phyloP scores from a whole-genome alignment of 2,329 filamentous ascomycete species.

The Aureobasidium sp. region DNA sequence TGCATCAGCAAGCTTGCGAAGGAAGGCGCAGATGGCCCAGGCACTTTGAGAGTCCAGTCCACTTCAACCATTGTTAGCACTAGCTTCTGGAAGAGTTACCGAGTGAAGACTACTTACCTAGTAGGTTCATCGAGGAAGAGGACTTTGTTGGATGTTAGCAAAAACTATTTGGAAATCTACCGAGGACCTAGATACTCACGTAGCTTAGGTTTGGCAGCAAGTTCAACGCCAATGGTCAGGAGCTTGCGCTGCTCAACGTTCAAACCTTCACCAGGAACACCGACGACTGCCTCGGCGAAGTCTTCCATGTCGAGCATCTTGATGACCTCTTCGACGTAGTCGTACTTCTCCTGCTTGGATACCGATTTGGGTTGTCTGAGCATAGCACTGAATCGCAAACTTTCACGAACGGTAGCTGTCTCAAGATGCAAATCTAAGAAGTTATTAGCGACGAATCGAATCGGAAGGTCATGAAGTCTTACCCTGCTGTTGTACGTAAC shows the following conservation, averaged over 20 bases:
- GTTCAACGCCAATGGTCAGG: slow-evolving; percentile 56
- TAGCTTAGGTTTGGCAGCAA: slow-evolving; percentile 60
- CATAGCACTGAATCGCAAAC: slow-evolving; percentile 50
- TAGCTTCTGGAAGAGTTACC: too few species aligned
- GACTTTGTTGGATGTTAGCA: slow-evolving; percentile 27
- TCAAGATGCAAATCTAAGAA: slow-evolving; percentile 53
- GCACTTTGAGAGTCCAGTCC: slow-evolving; percentile 66
- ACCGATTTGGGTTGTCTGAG: slow-evolving; percentile 51
- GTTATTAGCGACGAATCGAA: not conserved
- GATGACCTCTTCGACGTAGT: slow-evolving; percentile 60
- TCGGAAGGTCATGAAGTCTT: not conserved
- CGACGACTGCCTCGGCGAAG: slow-evolving; percentile 60
- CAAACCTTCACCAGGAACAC: slow-evolving; percentile 52
- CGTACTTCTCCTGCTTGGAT: slow-evolving; percentile 51
- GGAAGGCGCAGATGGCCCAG: slow-evolving; percentile 70
- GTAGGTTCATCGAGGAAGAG: slow-evolving; percentile 77
- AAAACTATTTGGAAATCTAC: too few species aligned
- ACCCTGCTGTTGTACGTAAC: slow-evolving; percentile 61
- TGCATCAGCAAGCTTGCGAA: slow-evolving; percentile 68
- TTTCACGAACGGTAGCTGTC: slow-evolving; percentile 51
- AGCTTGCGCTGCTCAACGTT: slow-evolving; percentile 62
- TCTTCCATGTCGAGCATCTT: slow-evolving; percentile 59
- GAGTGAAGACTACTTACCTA: slow-evolving; percentile 25
- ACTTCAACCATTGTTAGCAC: slow-evolving; percentile 22
- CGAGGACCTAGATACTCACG: slow-evolving; percentile 18